Evolutionary conservation across 768 basidiomycete species (phyloP).

Genomic region (Termitomyces sp.): DNA sequence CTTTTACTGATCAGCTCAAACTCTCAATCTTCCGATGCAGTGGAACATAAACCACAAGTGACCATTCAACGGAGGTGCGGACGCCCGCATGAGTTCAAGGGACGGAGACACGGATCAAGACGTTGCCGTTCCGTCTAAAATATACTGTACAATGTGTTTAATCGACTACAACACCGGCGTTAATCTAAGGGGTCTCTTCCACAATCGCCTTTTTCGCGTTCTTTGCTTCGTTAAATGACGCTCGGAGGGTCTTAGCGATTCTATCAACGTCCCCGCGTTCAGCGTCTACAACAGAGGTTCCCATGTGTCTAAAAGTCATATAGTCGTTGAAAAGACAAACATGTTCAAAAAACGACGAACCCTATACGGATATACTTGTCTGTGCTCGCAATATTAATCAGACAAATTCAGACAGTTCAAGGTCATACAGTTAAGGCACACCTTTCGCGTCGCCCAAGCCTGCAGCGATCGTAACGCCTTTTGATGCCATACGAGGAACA

Average conservation of each 20-base stretch:
- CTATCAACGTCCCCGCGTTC: conserved; percentile 66
- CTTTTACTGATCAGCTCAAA: not conserved
- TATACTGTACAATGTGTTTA: not conserved
- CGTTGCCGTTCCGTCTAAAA: conserved; percentile 4
- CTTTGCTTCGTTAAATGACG: conserved; percentile 33
- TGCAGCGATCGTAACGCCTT: conserved; percentile 72
- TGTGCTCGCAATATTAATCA: conserved; percentile 15
- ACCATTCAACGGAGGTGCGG: conserved; percentile 7
- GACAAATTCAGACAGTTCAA: not conserved
- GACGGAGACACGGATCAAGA: conserved; percentile 8
- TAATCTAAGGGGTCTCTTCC: conserved; percentile 3
- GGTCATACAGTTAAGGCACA: conserved; percentile 15
- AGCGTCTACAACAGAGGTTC: conserved; percentile 61
- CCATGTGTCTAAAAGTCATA: conserved; percentile 67
- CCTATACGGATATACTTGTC: conserved; percentile 82
- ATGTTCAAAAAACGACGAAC: conserved; percentile 24
- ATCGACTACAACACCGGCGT: not conserved
- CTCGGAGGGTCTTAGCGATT: conserved; percentile 51
- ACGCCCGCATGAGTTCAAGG: not conserved
- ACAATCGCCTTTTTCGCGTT: conserved; percentile 9
- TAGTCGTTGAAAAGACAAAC: not conserved
- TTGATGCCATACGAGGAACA: conserved; percentile 57
- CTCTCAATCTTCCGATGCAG: not conserved
- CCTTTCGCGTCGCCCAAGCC: conserved; percentile 76
- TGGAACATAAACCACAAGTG: not conserved